Base-by-base conservation (phyloP, 179 eudicot genomes). In the Sideroxylon spinosum region DNA sequence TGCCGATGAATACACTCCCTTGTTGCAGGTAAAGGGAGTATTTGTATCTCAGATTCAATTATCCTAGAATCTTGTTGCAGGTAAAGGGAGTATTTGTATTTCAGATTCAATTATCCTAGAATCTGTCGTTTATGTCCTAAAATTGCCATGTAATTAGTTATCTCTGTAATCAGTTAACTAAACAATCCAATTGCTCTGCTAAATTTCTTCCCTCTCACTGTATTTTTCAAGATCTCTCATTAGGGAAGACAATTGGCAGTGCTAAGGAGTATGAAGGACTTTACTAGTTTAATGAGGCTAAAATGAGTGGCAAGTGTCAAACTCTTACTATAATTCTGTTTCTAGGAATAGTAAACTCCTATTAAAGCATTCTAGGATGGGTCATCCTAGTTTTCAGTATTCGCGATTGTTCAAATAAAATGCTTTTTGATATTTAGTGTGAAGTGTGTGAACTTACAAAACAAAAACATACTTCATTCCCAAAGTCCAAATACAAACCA, bases 231-330 rank as follows among this genome's bases (percentile, higher is more conserved):
- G 70, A 76, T 4, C 11, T 76, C 23, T 0, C 22, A 22, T n/a
- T 46, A 9, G 46, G 60, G 20, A 76, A 17, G 78, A 76, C 8
- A 61, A 62, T 76, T 76, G 71, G 70, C 32, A 64, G 46, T 76
- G 78, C 71, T 29, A 63, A 17, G 22, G 71, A 76, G 10, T 0
- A 19, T n/a, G 28, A 26, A 0, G 71, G 78, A 5, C 59, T 63
- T 1, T 64, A 76, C 14, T 63, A n/a, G 7, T 46, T 62, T 5
- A 59, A 76, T 2, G 44, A 71, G 2, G 60, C 29, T 23, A 2
- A 64, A 7, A 3, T 11, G 68, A 25, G 44, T 26, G 23, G n/a
- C 13, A 1, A 28, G 1, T 0, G 37, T 14, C 17, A 13, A 63
- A 64, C 0, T 64, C 14, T 44, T 13, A 22, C 6, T 26, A 10